Evolutionary conservation across 2,329 filamentous ascomycete species (phyloP).

Genomic region (Colletotrichum paranaense): DNA sequence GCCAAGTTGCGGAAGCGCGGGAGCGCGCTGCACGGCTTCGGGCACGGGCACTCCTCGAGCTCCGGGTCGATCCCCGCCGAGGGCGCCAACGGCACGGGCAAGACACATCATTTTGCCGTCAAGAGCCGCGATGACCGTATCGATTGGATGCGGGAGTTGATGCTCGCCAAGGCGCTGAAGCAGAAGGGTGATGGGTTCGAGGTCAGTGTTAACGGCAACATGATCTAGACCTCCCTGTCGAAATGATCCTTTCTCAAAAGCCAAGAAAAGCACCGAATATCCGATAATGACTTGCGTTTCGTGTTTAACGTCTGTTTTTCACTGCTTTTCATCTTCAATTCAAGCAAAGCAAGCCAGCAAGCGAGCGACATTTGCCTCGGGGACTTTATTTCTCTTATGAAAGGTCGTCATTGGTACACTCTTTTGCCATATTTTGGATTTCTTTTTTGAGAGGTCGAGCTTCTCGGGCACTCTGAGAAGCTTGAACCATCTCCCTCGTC

Average conservation of each 20-base stretch:
- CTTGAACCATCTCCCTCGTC: neutral
- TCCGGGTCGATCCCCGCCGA: slow-evolving; percentile 47
- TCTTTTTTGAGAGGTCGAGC: slow-evolving; percentile 20
- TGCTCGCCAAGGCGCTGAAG: slow-evolving; percentile 88
- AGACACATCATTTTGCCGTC: slow-evolving; percentile 95
- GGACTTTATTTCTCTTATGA: neutral
- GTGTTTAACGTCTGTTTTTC: neutral
- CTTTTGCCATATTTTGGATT: slow-evolving; percentile 35
- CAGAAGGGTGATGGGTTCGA: slow-evolving; percentile 87
- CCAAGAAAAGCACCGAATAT: slow-evolving; percentile 23
- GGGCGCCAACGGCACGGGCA: slow-evolving; percentile 72
- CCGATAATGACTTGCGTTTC: neutral
- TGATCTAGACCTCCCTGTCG: slow-evolving; percentile 62
- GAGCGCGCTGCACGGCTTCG: slow-evolving; percentile 52
- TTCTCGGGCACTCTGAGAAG: neutral
- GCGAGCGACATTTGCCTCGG: neutral
- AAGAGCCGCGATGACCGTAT: slow-evolving; percentile 89
- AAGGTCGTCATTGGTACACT: slow-evolving; percentile 8
- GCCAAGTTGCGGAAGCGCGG: slow-evolving; percentile 62
- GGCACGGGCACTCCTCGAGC: slow-evolving; percentile 38
- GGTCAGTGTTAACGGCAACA: slow-evolving; percentile 83
- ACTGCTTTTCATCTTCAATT: slow-evolving; percentile 26
- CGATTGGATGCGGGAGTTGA: slow-evolving; percentile 96
- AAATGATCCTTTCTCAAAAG: neutral
- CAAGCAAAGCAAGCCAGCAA: neutral